These are phyloP conservation scores for Acanthamoeba royreba DNA, from an alignment of 208 protist genomes.

Conservation along the genomic window DNA sequence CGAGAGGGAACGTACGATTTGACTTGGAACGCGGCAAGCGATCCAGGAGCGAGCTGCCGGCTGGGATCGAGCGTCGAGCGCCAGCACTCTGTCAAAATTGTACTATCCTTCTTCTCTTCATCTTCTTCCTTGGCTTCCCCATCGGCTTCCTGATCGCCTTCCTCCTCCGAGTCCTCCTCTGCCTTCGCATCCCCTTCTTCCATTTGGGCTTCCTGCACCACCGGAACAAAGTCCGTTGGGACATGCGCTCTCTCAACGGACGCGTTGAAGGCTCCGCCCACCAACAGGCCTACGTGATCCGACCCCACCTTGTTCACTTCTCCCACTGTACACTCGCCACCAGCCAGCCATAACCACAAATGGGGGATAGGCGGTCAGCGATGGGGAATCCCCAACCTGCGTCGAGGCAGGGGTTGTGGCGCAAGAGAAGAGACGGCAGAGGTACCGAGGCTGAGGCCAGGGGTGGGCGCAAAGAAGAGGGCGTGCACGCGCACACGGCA, in stretches of 20 bases:
- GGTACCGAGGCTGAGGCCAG: background rate
- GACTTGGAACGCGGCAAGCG: background rate
- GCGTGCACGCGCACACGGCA: background rate
- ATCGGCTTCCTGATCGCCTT: background rate
- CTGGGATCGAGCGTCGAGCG: background rate
- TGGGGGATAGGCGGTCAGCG: background rate
- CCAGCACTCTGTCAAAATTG: background rate
- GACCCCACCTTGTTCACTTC: conserved; percentile 22
- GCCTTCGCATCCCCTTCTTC: background rate
- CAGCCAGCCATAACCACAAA: background rate
- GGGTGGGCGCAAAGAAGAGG: background rate
- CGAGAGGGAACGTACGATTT: background rate
- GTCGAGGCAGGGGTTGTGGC: no score
- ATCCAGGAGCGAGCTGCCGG: background rate
- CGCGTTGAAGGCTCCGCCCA: background rate
- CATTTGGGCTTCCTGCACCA: no score
- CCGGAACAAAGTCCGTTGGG: background rate
- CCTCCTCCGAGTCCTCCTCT: background rate
- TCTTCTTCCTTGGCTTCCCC: background rate
- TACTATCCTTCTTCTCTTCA: background rate
- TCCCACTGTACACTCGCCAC: background rate
- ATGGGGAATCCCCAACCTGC: no score
- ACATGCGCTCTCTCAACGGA: background rate
- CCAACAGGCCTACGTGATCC: background rate
- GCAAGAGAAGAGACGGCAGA: background rate